Evolutionary conservation across 2,329 filamentous ascomycete species (phyloP).

Genomic region (Monascus ruber): DNA sequence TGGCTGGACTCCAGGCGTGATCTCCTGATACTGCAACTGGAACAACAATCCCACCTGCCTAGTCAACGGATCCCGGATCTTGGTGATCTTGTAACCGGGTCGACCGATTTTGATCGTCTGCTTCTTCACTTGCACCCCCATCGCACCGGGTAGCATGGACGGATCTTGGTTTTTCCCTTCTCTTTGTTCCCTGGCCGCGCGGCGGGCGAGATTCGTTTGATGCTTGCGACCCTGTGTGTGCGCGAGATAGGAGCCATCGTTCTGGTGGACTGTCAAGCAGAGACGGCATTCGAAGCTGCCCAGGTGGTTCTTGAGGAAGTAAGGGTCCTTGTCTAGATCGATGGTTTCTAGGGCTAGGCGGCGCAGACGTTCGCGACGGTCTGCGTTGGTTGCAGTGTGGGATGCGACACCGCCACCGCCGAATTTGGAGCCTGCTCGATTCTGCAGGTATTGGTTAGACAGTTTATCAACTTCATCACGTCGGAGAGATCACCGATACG

Average conservation of each 20-base stretch:
- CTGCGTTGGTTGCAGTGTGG: constrained; percentile 83
- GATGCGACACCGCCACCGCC: constrained; percentile 95
- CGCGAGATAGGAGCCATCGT: constrained; percentile 96
- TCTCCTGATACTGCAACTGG: constrained; percentile 91
- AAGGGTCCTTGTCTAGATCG: constrained; percentile 97
- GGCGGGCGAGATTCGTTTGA: constrained; percentile 92
- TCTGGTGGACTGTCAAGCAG: constrained; percentile 95
- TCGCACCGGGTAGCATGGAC: constrained; percentile 59
- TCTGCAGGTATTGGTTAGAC: constrained; percentile 40
- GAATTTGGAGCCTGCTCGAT: constrained; percentile 94
- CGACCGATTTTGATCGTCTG: constrained; percentile 91
- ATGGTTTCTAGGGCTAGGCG: constrained; percentile 98
- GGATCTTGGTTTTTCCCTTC: constrained; percentile 59
- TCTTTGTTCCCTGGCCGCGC: constrained; percentile 89
- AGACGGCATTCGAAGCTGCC: constrained; percentile 96
- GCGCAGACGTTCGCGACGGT: constrained; percentile 90
- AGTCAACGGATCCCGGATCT: constrained; percentile 79
- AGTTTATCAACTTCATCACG: too few relatives aligned
- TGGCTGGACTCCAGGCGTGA: constrained; percentile 61
- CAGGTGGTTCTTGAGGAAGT: constrained; percentile 99
- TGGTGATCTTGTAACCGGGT: constrained; percentile 96
- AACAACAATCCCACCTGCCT: constrained; percentile 87
- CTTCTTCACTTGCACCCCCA: constrained; percentile 66
- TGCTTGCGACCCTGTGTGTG: constrained; percentile 98
- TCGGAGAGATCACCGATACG: constrained; percentile 2